Percentiles rank a stretch among this genome's conserved stretches.
Conservation (phyloP, 169 alveolate genomes). For the Plasmodium ovale region DNA sequence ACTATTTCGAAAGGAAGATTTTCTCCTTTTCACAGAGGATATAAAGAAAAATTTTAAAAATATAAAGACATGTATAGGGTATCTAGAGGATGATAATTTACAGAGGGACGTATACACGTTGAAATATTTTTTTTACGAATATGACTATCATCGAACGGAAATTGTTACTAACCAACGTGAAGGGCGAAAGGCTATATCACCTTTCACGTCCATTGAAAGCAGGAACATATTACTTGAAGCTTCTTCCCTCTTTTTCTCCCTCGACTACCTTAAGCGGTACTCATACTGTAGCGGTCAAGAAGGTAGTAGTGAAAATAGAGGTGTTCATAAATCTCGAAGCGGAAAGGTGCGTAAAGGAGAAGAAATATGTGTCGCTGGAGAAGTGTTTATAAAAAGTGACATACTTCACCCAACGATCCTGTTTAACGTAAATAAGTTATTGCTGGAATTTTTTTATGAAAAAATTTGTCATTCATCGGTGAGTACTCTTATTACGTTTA, state of each 20-base stretch:
- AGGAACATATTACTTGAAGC: conserved; percentile 39
- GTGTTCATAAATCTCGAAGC: neutral
- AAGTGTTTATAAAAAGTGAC: neutral
- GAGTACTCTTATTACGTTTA: conserved; percentile 18
- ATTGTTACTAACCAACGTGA: conserved; percentile 20
- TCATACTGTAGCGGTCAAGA: neutral
- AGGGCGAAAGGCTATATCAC: neutral
- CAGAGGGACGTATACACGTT: conserved; percentile 10
- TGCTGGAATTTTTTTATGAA: conserved; percentile 28
- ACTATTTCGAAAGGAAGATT: conserved; percentile 20
- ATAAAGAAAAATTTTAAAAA: conserved; percentile 30
- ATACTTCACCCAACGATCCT: conserved; percentile 36
- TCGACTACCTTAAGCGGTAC: conserved; percentile 31
- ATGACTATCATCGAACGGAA: conserved; percentile 25
- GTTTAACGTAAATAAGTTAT: conserved; percentile 19
- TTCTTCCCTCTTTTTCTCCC: conserved; percentile 29
- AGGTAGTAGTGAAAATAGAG: neutral
- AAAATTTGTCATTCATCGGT: conserved; percentile 27
- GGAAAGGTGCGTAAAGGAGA: neutral
- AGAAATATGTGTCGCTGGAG: too few relatives aligned
- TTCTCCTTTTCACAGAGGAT: conserved; percentile 24
- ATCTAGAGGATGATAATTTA: conserved; percentile 25
- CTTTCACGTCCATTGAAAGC: conserved; percentile 52
- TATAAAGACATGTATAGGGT: conserved; percentile 19
- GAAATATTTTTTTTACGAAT: conserved; percentile 27